phyloP scores from a whole-genome alignment of 768 basidiomycete genomes.

The Russula vinacea region DNA sequence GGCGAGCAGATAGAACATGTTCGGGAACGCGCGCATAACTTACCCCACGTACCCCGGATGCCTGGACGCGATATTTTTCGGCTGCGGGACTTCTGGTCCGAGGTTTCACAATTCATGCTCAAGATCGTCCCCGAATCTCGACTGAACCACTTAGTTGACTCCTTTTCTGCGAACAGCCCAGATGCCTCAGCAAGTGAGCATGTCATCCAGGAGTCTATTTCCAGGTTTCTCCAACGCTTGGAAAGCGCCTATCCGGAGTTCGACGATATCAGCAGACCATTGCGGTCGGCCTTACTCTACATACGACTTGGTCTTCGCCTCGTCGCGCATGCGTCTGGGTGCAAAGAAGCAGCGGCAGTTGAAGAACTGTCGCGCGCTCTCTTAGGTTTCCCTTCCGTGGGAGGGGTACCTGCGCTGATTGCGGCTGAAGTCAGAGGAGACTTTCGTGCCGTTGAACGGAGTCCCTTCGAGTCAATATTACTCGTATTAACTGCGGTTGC shows the following conservation, averaged over 20 bases:
- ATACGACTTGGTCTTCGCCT: constrained; percentile 72
- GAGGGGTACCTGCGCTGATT: constrained; percentile 42
- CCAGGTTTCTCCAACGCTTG: constrained; percentile 73
- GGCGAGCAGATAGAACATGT: constrained; percentile 37
- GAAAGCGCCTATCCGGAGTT: constrained; percentile 64
- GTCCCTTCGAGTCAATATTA: constrained; percentile 45
- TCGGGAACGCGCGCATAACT: constrained; percentile 34
- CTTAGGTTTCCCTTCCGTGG: constrained; percentile 53
- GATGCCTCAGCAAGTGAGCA: constrained; percentile 54
- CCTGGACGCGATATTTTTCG: constrained; percentile 44
- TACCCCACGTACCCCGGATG: constrained; percentile 34
- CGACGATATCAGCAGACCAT: constrained; percentile 62
- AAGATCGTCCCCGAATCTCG: constrained; percentile 53
- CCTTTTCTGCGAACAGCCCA: constrained; percentile 39
- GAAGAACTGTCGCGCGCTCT: constrained; percentile 39
- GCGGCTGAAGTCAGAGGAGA: constrained; percentile 32
- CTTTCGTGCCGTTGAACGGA: constrained; percentile 30
- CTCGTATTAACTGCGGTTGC: constrained; percentile 49
- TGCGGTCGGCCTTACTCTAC: constrained; percentile 63
- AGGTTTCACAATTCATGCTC: constrained; percentile 69
- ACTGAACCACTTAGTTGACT: constrained; percentile 46
- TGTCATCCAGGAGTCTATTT: constrained; percentile 74
- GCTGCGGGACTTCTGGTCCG: constrained; percentile 67
- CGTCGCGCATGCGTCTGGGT: constrained; percentile 34
- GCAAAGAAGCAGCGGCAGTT: neutral